These are phyloP conservation scores for Zoysia matrella DNA, from an alignment of 202 grass and related monocot genomes.

Conservation along the genomic window DNA sequence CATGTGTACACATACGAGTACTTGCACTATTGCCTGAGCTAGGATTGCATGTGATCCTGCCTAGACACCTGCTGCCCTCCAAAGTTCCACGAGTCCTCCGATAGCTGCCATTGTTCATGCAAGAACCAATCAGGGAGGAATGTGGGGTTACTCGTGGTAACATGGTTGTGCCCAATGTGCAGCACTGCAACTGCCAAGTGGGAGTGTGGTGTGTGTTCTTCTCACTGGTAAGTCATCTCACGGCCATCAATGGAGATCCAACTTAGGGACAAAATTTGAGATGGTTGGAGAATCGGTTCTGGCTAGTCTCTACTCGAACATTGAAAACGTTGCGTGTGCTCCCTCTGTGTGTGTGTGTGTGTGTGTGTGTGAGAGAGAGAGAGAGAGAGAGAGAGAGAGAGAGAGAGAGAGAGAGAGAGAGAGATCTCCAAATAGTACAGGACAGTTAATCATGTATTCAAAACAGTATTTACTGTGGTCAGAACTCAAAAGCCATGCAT, in stretches of 20 bases:
- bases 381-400: neutral
- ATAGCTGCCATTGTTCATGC: constrained; percentile 7
- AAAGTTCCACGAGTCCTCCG: too few species aligned
- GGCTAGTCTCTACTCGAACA: constrained; percentile 83
- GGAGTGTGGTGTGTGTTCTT: constrained; percentile 33
- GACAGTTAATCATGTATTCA: neutral
- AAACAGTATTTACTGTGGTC: constrained; percentile 16
- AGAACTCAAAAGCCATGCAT: constrained; percentile 15
- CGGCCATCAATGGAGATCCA: constrained; percentile 62
- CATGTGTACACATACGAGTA: constrained; percentile 8
- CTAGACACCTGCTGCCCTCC: neutral
- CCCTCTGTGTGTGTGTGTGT: neutral
- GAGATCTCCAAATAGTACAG: neutral
- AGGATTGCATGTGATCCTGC: constrained; percentile 42
- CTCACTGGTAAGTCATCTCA: constrained; percentile 1
- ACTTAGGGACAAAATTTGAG: constrained; percentile 78
- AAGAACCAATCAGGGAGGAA: constrained; percentile 18
- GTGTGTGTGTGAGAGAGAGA: constrained; percentile 7
- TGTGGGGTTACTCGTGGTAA: constrained; percentile 33
- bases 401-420: constrained; percentile 6
- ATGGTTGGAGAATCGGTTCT: constrained; percentile 70
- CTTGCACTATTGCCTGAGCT: constrained; percentile 40
- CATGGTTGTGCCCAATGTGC: constrained; percentile 43
- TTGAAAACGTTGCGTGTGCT: constrained; percentile 97
- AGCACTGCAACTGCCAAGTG: constrained; percentile 35